Conservation (phyloP, 1,139 yeast species). For the Blastobotrys elegans region DNA sequence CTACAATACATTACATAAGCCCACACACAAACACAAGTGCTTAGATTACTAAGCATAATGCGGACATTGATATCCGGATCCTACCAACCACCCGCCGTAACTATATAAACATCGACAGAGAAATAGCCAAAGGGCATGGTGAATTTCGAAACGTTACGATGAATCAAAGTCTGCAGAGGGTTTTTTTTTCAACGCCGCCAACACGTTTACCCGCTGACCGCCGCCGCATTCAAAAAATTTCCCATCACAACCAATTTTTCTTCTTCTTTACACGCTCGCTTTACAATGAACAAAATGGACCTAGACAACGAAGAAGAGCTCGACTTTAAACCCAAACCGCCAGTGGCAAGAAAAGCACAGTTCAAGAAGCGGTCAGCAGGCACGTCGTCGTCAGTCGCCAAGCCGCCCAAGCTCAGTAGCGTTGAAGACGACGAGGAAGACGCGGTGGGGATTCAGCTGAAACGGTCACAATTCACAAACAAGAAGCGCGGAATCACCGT, state of each 20-base stretch:
- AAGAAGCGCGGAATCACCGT: background rate
- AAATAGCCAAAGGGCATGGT: too few relatives aligned
- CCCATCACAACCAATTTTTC: background rate
- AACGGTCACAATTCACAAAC: background rate
- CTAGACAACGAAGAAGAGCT: slow-evolving; percentile 6
- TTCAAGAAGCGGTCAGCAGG: slow-evolving; percentile 4
- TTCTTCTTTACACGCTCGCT: background rate
- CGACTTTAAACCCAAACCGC: background rate
- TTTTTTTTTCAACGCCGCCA: too few relatives aligned
- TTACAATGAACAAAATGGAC: background rate
- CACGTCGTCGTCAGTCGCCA: background rate
- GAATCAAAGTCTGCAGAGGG: too few relatives aligned
- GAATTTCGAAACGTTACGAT: too few relatives aligned
- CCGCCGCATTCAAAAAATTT: background rate
- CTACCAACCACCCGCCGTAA: too few relatives aligned
- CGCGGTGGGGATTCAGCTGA: background rate
- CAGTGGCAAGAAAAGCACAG: background rate
- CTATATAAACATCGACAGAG: too few relatives aligned
- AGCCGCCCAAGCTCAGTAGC: background rate
- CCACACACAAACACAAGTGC: too few relatives aligned
- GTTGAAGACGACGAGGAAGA: slow-evolving; percentile 9
- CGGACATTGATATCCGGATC: too few relatives aligned
- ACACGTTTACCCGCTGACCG: background rate
- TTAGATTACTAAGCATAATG: too few relatives aligned
- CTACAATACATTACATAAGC: too few relatives aligned